phyloP scores from a whole-genome alignment of 2,329 filamentous ascomycete genomes.

The Colletotrichum chrysophilum region DNA sequence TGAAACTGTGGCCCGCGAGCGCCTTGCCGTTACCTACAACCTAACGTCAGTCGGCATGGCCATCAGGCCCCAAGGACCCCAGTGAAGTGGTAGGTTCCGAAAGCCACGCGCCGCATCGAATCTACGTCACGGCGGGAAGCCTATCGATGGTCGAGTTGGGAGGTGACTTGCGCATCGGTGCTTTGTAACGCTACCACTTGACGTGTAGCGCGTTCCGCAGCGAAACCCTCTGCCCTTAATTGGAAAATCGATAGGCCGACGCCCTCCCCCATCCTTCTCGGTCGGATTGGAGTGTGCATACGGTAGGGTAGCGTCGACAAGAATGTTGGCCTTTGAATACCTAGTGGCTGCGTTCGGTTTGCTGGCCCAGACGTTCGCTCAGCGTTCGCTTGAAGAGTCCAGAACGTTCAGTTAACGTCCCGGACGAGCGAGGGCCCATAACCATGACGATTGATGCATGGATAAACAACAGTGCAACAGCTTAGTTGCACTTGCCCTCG shows the following conservation, averaged over 20 bases:
- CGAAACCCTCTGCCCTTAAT: background rate
- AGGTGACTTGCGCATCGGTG: background rate
- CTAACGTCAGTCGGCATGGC: background rate
- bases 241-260: constrained; percentile 5
- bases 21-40: background rate
- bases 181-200: constrained; percentile 3
- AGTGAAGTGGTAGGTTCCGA: background rate
- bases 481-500: background rate
- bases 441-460: constrained; percentile 5
- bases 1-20: background rate
- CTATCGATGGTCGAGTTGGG: background rate
- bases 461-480: background rate
- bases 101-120: constrained; percentile 8
- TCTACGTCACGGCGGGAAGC: constrained; percentile 10
- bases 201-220: background rate
- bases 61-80: background rate
- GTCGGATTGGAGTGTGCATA: background rate
- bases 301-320: background rate
- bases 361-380: background rate
- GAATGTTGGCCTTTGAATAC: background rate
- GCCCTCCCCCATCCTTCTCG: background rate
- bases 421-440: background rate
- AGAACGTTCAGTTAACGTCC: constrained; percentile 8
- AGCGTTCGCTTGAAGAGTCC: constrained; percentile 3
- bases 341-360: constrained; percentile 2